Evolutionary conservation across 164 flowering plant species (phyloP).

Genomic region (Taxillus chinensis): DNA sequence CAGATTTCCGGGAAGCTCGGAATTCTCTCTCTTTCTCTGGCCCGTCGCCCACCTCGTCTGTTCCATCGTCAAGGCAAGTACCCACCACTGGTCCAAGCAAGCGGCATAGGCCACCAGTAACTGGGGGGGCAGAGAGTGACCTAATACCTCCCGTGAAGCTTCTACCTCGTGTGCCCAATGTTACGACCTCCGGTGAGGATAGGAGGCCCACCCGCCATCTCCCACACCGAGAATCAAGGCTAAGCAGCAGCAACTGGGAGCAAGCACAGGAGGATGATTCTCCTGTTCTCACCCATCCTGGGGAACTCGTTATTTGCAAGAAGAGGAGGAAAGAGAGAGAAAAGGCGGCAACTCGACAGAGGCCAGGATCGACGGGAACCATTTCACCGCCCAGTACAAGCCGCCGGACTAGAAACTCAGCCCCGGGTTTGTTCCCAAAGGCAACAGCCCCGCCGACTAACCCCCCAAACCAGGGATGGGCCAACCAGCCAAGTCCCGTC

Average conservation of each 20-base stretch:
- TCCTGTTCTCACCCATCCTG: constrained; percentile 66
- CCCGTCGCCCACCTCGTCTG: constrained; percentile 28
- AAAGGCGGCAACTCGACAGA: constrained; percentile 43
- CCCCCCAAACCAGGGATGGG: constrained; percentile 43
- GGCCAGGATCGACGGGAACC: constrained; percentile 40
- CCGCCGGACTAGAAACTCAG: constrained; percentile 34
- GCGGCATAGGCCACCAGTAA: constrained; percentile 29
- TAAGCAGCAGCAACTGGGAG: constrained; percentile 35
- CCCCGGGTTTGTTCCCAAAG: constrained; percentile 13
- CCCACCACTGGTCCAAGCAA: constrained; percentile 32
- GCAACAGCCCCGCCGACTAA: constrained; percentile 19
- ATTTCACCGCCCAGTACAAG: constrained; percentile 45
- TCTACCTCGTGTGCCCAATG: constrained; percentile 23
- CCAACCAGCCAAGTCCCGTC: constrained; percentile 26
- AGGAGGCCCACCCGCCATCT: constrained; percentile 25
- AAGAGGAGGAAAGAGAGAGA: constrained; percentile 95
- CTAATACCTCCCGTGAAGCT: constrained; percentile 29
- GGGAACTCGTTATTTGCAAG: constrained; percentile 92
- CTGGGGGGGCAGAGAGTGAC: constrained; percentile 51
- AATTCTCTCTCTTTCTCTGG: constrained; percentile 45
- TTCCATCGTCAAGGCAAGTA: constrained; percentile 29
- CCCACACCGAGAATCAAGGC: constrained; percentile 49
- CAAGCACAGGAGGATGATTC: constrained; percentile 39
- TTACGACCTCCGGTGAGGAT: constrained; percentile 32
- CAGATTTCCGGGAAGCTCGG: constrained; percentile 73